Percentiles rank a stretch among this genome's conserved stretches.
Conservation (phyloP, 1,284 basidiomycete genomes). For the Boletus mariae region DNA sequence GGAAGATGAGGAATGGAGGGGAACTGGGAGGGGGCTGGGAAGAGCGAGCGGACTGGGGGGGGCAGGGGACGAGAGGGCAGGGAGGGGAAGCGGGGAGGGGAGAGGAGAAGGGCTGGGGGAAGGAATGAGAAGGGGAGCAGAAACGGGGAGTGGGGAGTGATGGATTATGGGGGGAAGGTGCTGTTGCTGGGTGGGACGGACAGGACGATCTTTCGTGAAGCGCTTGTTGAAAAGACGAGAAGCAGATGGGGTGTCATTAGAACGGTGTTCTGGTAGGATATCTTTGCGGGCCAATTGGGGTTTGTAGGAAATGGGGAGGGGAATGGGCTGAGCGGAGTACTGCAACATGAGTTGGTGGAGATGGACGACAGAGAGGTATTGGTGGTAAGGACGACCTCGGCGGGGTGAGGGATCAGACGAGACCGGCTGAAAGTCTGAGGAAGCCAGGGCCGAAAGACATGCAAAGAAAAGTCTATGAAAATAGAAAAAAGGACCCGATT, state of each 20-base stretch:
- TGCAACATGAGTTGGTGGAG: conserved; percentile 59
- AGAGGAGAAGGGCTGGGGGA: conserved; percentile 30
- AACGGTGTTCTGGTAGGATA: conserved; percentile 37
- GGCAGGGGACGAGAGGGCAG: conserved; percentile 25
- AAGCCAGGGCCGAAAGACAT: conserved; percentile 46
- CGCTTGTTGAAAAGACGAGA: conserved; percentile 37
- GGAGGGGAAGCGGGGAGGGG: conserved; percentile 25
- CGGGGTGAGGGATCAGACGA: conserved; percentile 42
- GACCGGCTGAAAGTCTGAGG: conserved; percentile 56
- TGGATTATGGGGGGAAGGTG: conserved; percentile 9
- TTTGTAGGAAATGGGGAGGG: conserved; percentile 40
- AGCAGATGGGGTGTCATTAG: conserved; percentile 44
- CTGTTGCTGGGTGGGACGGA: conserved; percentile 42
- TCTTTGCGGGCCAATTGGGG: conserved; percentile 32
- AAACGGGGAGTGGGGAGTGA: conserved; percentile 14
- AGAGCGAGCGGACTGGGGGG: conserved; percentile 27
- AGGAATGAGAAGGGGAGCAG: conserved; percentile 27
- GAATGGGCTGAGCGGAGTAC: conserved; percentile 56
- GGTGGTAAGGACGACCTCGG: conserved; percentile 26
- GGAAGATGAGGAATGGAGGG: conserved; percentile 30
- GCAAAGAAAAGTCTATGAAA: conserved; percentile 35
- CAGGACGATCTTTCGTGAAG: conserved; percentile 36
- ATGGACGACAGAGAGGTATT: conserved; percentile 22
- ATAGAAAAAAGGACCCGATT: conserved; percentile 6
- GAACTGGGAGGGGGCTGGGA: conserved; percentile 29